Evolutionary conservation across 306 rosid species (phyloP).

Genomic region (Mimosa bimucronata): DNA sequence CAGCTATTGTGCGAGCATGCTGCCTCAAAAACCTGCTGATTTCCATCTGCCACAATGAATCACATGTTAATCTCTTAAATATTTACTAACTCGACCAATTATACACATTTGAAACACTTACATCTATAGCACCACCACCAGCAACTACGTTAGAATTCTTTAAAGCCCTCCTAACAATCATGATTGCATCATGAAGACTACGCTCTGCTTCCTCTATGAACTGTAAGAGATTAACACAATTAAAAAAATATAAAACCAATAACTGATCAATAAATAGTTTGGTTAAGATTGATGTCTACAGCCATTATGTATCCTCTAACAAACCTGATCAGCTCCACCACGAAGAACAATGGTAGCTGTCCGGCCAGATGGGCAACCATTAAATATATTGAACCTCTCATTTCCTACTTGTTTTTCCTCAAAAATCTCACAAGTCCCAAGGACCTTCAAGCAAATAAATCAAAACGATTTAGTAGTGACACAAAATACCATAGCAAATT

Average conservation of each 20-base stretch:
- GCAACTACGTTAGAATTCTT: slow-evolving; percentile 98
- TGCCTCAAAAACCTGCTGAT: slow-evolving; percentile 91
- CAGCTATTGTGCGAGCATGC: slow-evolving; percentile 91
- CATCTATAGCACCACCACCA: slow-evolving; percentile 99
- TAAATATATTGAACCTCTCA: slow-evolving; percentile 93
- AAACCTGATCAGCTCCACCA: slow-evolving; percentile 99
- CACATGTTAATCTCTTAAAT: slow-evolving; percentile 18
- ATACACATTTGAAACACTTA: slow-evolving; percentile 43
- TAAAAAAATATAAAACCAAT: slow-evolving; percentile 29
- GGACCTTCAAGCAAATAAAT: slow-evolving; percentile 64
- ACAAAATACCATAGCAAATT: neutral
- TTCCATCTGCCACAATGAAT: slow-evolving; percentile 82
- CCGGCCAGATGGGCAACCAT: slow-evolving; percentile 92
- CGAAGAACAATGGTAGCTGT: slow-evolving; percentile 99
- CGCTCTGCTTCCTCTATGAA: slow-evolving; percentile 99
- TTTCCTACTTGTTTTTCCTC: slow-evolving; percentile 99
- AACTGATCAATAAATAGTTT: neutral
- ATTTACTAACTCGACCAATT: neutral
- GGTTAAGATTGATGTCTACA: neutral
- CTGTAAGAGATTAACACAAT: slow-evolving; percentile 49
- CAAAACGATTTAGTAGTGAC: slow-evolving; percentile 27
- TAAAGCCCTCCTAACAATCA: slow-evolving; percentile 97
- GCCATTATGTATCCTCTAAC: slow-evolving; percentile 12
- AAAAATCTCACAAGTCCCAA: slow-evolving; percentile 89
- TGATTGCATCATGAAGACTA: slow-evolving; percentile 97